phyloP scores from a whole-genome alignment of 176 grass and related monocot species.

The Pharus latifolius region DNA sequence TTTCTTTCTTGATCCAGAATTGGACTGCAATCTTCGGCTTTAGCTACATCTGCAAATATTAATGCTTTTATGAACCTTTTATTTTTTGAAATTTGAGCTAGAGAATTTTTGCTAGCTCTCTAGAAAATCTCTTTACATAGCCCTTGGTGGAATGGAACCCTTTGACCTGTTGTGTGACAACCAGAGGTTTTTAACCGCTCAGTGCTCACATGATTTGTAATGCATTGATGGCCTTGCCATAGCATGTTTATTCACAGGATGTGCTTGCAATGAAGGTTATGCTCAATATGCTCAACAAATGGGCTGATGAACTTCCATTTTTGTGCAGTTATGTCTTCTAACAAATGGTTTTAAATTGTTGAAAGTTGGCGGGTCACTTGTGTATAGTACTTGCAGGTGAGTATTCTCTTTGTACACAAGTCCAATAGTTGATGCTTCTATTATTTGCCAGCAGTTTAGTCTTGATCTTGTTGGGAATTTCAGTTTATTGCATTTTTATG shows the following conservation, averaged over 20 bases:
- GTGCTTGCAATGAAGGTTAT: background rate
- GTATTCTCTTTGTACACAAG: conserved; percentile 21
- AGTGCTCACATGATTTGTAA: too few species aligned
- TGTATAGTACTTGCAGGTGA: conserved; percentile 95
- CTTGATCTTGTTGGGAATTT: background rate
- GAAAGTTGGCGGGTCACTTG: conserved; percentile 71
- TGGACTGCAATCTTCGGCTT: background rate
- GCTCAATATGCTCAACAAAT: background rate
- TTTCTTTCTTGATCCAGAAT: background rate
- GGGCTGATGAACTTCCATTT: background rate
- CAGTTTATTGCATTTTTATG: background rate
- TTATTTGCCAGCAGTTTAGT: background rate
- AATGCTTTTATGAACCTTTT: background rate
- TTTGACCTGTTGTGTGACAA: too few species aligned
- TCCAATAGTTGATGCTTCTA: background rate
- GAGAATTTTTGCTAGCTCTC: too few species aligned
- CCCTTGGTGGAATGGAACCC: too few species aligned
- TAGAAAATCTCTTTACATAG: too few species aligned
- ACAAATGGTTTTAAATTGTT: conserved; percentile 85
- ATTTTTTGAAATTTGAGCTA: too few species aligned
- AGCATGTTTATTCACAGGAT: background rate
- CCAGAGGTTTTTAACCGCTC: too few species aligned
- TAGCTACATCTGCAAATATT: background rate
- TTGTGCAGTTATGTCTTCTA: conserved; percentile 60
- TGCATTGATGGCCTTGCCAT: too few species aligned